These are phyloP conservation scores for Lecanosticta acicola DNA, from an alignment of 2,329 filamentous ascomycete species.

Conservation along the genomic window DNA sequence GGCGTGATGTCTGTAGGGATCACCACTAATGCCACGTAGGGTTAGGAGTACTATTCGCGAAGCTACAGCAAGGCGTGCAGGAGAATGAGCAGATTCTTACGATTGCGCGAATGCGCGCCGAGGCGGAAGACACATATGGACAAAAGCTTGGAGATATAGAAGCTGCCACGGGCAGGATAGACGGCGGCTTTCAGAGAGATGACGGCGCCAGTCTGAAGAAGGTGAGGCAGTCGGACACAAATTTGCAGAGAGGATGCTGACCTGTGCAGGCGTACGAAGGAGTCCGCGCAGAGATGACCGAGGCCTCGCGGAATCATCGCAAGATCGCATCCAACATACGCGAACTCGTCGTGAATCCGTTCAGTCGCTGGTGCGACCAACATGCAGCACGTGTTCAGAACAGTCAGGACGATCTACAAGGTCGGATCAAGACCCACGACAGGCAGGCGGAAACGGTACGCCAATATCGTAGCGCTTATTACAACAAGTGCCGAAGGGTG, in stretches of 20 bases:
- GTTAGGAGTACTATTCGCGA: slow-evolving; percentile 87
- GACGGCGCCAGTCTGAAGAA: slow-evolving; percentile 95
- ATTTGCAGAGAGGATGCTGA: background rate
- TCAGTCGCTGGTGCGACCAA: slow-evolving; percentile 91
- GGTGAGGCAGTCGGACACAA: slow-evolving; percentile 46
- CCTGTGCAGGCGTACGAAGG: slow-evolving; percentile 76
- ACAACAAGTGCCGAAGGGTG: slow-evolving; percentile 95
- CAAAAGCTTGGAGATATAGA: slow-evolving; percentile 75
- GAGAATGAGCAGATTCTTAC: slow-evolving; percentile 94
- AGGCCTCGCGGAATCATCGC: slow-evolving; percentile 81
- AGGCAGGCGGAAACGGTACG: slow-evolving; percentile 84
- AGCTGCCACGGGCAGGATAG: slow-evolving; percentile 72
- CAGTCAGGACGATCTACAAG: slow-evolving; percentile 89
- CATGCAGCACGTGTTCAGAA: slow-evolving; percentile 87
- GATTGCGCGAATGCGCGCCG: slow-evolving; percentile 86
- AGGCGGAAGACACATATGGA: slow-evolving; percentile 88
- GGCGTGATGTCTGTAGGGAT: slow-evolving; percentile 22
- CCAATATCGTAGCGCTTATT: slow-evolving; percentile 92
- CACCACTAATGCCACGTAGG: slow-evolving; percentile 40
- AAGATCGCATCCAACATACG: slow-evolving; percentile 96
- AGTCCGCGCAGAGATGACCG: slow-evolving; percentile 84
- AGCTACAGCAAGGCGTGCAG: slow-evolving; percentile 90
- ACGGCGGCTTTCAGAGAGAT: slow-evolving; percentile 79
- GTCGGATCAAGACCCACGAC: slow-evolving; percentile 85
- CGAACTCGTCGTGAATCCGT: slow-evolving; percentile 89